Base-by-base conservation (phyloP, 768 basidiomycete species). In the Wakefieldia striispora region DNA sequence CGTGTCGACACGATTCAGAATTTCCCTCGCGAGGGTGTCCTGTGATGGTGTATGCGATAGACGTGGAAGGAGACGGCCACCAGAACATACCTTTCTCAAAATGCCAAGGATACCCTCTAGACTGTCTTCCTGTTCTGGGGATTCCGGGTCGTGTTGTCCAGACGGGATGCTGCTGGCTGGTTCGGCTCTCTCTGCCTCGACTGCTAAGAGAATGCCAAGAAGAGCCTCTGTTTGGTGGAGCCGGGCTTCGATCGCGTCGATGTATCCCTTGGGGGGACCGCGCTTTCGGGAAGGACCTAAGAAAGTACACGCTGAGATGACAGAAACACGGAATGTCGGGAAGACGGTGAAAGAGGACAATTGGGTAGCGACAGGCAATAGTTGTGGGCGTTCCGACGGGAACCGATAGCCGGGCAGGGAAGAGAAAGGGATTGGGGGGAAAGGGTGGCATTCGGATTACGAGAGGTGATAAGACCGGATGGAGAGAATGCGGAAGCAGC, bases 231-330 rank as follows among this genome's bases (percentile, higher is more conserved):
- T 90, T 62, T 95, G 90, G 58, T 95, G 93, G 6, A 95, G 72
- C 13, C 91, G 82, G 13, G 88, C 88, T 69, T 95, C 92, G 58
- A 95, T 92, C 24, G 91, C 91, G 61, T 95, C 91, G 62, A 95
- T 94, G 74, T 95, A 95, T 1, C 92, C 92, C 63, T 91, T 91
- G n/a, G 90, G 88, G 3, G 88, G 88, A 2, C 91, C 91, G 56
- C 91, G 85, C 64, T 88, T 88, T 57, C 86, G 80, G 12, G 87
- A 88, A 8, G 86, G 86, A 3, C 85, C 86, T 35, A 89, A 74
- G 68, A 87, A 89, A 0, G 88, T 88, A 62, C 87, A 90, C 17
- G 80, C 86, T 88, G 33, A 37, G 62, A 29, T 17, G 53, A 26
- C 26, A 26, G 26, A 26, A 23, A 26, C 26, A 26, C 8, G 26